Evolutionary conservation across 2,329 filamentous ascomycete species (phyloP).

Genomic region (Trichophyton schoenleinii): DNA sequence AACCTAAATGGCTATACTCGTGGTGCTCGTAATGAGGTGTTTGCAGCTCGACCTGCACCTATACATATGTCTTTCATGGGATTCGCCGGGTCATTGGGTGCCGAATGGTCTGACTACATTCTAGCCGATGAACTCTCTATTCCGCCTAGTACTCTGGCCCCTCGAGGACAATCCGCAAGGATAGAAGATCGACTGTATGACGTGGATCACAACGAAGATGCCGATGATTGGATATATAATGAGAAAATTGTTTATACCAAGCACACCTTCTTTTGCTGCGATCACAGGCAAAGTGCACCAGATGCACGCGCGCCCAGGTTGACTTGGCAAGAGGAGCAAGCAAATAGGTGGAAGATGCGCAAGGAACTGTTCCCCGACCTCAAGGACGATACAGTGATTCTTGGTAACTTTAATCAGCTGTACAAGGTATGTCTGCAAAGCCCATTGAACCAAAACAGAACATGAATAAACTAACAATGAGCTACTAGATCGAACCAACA

Average conservation of each 20-base stretch:
- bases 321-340: conserved; percentile 74
- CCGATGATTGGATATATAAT: conserved; percentile 81
- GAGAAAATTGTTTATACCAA: conserved; percentile 93
- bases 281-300: conserved; percentile 80
- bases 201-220: conserved; percentile 54
- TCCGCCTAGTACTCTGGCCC: conserved; percentile 66
- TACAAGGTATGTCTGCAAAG: conserved; percentile 61
- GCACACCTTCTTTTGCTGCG: conserved; percentile 96
- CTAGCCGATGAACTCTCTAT: conserved; percentile 81
- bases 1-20: conserved; percentile 98
- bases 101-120: conserved; percentile 97
- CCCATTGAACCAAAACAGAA: background rate
- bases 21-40: conserved; percentile 93
- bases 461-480: background rate
- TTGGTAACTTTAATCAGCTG: conserved; percentile 96
- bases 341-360: conserved; percentile 77
- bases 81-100: conserved; percentile 87
- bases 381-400: conserved; percentile 70
- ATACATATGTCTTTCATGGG: conserved; percentile 99
- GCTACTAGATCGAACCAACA: conserved; percentile 74
- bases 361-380: conserved; percentile 80
- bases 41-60: conserved; percentile 83
- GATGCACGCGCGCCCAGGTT: conserved; percentile 54
- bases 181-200: conserved; percentile 55
- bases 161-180: conserved; percentile 60